Base-by-base conservation (phyloP, 345 rosid species). In the Citrus australasica region DNA sequence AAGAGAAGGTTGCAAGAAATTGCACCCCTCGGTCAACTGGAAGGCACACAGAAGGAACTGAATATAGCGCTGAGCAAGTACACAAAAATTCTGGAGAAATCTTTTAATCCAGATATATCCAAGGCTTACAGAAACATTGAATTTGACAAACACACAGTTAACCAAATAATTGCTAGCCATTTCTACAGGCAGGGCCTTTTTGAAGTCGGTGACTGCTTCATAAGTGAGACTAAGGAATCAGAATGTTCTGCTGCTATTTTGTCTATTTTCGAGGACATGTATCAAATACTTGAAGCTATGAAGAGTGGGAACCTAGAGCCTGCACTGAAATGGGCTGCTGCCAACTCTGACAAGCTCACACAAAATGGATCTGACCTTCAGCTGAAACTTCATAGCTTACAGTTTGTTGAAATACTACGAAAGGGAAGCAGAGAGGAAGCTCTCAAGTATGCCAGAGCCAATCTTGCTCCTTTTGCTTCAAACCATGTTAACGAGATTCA, bases 111-210 rank as follows among this genome's bases (percentile, higher is more conserved):
- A 64, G 92, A 91, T 32, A 88, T 91, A 75, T 82, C 93, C 37
- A 93, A 86, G 81, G 97, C 97, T 38, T 90, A 86, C 73, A 82
- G 97, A 73, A 76, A 87, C 75, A 73, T 85, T 11, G 92, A 90
- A 30, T 93, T 93, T 51, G 94, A 93, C 75, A 77, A 81, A 0
- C 83, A 79, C 74, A 82, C 84, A 5, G 82, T 93, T 55, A 88
- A 87, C 84, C 92, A 93, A 85, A 85, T 91, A 24, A 87, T 93
- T 77, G 92, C 92, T 0, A 82, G 82, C 70, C 92, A 90, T 75
- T 90, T 91, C 78, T 90, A 90, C 81, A 87, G 92, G 55, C 90
- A 85, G 69, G 97, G 95, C 32, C 77, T 91, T 76, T 91, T 91
- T 13, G 90, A 88, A 7, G 56, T 91, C 1, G 95, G 93, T 53